These are phyloP conservation scores for Salvia splendens DNA, from an alignment of 257 asterid genomes.

Conservation along the genomic window DNA sequence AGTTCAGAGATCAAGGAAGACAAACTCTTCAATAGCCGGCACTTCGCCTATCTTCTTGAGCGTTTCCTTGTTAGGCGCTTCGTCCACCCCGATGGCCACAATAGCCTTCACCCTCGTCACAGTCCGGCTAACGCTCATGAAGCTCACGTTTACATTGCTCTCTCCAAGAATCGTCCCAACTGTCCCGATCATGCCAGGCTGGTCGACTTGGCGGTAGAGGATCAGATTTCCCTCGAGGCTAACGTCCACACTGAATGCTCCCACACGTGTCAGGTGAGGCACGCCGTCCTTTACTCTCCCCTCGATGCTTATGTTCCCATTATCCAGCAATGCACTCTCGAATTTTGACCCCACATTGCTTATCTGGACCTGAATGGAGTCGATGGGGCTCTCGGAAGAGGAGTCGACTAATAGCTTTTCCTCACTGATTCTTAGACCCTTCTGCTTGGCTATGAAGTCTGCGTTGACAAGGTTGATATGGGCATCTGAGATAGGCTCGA, in stretches of 20 bases:
- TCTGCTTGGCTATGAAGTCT: constrained; percentile 92
- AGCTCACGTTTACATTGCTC: constrained; percentile 85
- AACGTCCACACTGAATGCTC: constrained; percentile 78
- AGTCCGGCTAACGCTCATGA: constrained; percentile 96
- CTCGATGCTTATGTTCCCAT: constrained; percentile 65
- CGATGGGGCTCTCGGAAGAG: constrained; percentile 67
- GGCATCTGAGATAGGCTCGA: constrained; percentile 86
- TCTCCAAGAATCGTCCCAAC: constrained; percentile 87
- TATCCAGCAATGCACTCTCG: constrained; percentile 72
- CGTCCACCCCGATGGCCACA: constrained; percentile 98
- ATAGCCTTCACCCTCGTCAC: constrained; percentile 76
- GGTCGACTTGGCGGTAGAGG: constrained; percentile 88
- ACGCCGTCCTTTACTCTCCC: constrained; percentile 80
- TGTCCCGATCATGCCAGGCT: constrained; percentile 94
- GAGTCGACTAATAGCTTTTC: constrained; percentile 66
- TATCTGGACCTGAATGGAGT: constrained; percentile 75
- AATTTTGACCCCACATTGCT: constrained; percentile 73
- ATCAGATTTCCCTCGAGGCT: constrained; percentile 87
- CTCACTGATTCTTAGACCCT: constrained; percentile 86
- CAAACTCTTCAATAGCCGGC: constrained; percentile 84
- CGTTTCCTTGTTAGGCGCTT: constrained; percentile 77
- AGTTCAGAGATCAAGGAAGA: constrained; percentile 64
- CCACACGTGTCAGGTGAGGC: constrained; percentile 81
- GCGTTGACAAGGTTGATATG: constrained; percentile 95
- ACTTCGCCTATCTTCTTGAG: constrained; percentile 83